Conservation (phyloP, 2,329 filamentous ascomycete genomes). For the Exophiala sp. region DNA sequence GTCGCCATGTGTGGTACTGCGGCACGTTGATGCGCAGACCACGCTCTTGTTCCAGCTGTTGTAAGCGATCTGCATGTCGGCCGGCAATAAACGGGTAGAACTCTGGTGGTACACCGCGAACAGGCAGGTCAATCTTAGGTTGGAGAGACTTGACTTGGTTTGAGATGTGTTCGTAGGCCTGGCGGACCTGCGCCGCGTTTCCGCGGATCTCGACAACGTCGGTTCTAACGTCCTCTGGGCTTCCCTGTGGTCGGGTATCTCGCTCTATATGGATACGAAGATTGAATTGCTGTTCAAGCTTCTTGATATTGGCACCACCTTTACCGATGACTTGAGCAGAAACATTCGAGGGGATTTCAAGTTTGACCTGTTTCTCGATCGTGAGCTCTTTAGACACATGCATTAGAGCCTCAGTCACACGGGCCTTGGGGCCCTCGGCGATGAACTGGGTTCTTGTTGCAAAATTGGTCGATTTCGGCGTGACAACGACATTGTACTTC, state of each 20-base stretch:
- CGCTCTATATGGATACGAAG: constrained; percentile 88
- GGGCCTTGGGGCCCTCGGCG: constrained; percentile 76
- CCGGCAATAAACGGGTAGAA: constrained; percentile 95
- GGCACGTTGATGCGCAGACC: constrained; percentile 81
- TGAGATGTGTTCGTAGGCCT: constrained; percentile 78
- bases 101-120: constrained; percentile 82
- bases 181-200: constrained; percentile 80
- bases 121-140: constrained; percentile 73
- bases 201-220: constrained; percentile 89
- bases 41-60: constrained; percentile 66
- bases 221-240: constrained; percentile 68
- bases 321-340: constrained; percentile 91
- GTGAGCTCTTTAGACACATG: constrained; percentile 86
- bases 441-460: constrained; percentile 76
- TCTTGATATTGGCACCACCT: constrained; percentile 83
- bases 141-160: constrained; percentile 84
- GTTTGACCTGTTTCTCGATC: constrained; percentile 68
- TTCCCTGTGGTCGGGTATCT: constrained; percentile 55
- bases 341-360: constrained; percentile 78
- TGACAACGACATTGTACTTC: constrained; percentile 81
- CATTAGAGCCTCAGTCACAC: constrained; percentile 82
- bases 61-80: constrained; percentile 64
- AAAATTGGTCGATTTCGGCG: constrained; percentile 65
- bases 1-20: constrained; percentile 69
- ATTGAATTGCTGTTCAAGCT: constrained; percentile 82